These are phyloP conservation scores for Diaporthe sp. DNA, from an alignment of 2,329 filamentous ascomycete genomes.

Conservation along the genomic window DNA sequence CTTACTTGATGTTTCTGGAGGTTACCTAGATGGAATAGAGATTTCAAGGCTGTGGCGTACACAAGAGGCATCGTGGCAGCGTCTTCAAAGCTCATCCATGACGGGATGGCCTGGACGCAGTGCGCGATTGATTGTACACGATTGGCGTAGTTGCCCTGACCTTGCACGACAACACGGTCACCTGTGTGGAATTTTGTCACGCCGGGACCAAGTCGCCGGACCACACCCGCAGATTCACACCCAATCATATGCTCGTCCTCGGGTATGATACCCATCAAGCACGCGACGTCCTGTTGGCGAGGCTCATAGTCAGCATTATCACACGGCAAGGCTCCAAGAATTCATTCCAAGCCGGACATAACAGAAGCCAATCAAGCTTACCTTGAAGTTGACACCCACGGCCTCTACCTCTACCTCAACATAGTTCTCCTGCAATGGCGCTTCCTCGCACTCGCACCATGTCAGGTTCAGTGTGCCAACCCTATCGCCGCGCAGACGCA, in stretches of 20 bases:
- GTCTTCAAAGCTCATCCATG: conserved; percentile 48
- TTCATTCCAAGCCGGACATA: too few relatives aligned
- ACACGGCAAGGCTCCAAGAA: too few relatives aligned
- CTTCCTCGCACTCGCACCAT: conserved; percentile 2
- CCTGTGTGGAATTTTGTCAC: not conserved
- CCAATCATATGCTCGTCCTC: conserved; percentile 41
- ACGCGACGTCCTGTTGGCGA: conserved; percentile 48
- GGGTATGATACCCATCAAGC: conserved; percentile 44
- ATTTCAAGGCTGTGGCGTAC: conserved; percentile 48
- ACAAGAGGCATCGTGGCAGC: conserved; percentile 50
- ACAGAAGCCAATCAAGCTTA: too few relatives aligned
- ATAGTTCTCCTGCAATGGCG: too few relatives aligned
- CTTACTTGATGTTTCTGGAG: conserved; percentile 44
- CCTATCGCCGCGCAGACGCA: too few relatives aligned
- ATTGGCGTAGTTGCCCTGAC: conserved; percentile 42
- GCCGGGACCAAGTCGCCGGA: not conserved
- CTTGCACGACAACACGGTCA: conserved; percentile 36
- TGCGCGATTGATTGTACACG: not conserved
- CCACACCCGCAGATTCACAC: not conserved
- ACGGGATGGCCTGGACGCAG: conserved; percentile 44
- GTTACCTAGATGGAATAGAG: conserved; percentile 46
- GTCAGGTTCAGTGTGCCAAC: too few relatives aligned
- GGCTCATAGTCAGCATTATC: too few relatives aligned
- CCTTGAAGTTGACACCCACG: conserved; percentile 52
- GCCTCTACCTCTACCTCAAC: conserved; percentile 52